A percentile compares a stretch with the other conserved stretches of the same genome.
phyloP scores from a whole-genome alignment of 2,329 filamentous ascomycete species.

The Beauveria sp. region DNA sequence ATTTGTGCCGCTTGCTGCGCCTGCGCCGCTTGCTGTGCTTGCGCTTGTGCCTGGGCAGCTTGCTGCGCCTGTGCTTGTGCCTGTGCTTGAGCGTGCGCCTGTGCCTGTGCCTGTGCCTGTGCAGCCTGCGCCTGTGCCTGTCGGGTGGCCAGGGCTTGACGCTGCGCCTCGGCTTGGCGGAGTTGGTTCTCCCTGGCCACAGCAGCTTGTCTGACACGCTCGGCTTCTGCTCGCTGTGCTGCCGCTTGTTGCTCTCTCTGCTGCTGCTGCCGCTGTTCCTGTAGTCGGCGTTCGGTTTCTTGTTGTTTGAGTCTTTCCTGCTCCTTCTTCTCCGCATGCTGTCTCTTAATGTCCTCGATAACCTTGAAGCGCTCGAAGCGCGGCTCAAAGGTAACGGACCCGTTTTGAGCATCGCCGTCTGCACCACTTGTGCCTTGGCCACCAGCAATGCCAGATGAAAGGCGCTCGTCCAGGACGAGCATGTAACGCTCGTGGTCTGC shows the following conservation, averaged over 20 bases:
- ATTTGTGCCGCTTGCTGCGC: slow-evolving; percentile 19
- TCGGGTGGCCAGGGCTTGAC: slow-evolving; percentile 25
- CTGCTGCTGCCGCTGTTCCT: slow-evolving; percentile 35
- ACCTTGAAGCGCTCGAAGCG: slow-evolving; percentile 89
- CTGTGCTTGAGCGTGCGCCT: slow-evolving; percentile 18
- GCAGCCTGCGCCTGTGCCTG: slow-evolving; percentile 18
- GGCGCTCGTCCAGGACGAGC: slow-evolving; percentile 82
- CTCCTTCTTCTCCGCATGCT: slow-evolving; percentile 69
- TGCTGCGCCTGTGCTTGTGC: slow-evolving; percentile 12
- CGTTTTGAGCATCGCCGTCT: slow-evolving; percentile 67
- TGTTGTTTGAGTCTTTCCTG: slow-evolving; percentile 64
- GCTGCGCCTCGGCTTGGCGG: slow-evolving; percentile 29
- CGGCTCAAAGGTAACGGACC: slow-evolving; percentile 68
- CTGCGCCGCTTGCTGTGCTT: neutral
- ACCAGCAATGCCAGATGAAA: slow-evolving; percentile 52
- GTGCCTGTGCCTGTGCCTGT: slow-evolving; percentile 23
- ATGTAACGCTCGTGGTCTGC: slow-evolving; percentile 87
- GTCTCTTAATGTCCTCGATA: slow-evolving; percentile 73
- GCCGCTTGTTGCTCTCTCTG: slow-evolving; percentile 41
- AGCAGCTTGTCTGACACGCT: slow-evolving; percentile 32
- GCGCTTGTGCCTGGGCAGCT: slow-evolving; percentile 12
- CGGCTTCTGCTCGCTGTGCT: slow-evolving; percentile 30
- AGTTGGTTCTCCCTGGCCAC: slow-evolving; percentile 28
- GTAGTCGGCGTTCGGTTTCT: slow-evolving; percentile 48
- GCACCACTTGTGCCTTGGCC: slow-evolving; percentile 49